Evolutionary conservation across 2,329 filamentous ascomycete genomes (phyloP).

Genomic region (Emergomyces orientalis): DNA sequence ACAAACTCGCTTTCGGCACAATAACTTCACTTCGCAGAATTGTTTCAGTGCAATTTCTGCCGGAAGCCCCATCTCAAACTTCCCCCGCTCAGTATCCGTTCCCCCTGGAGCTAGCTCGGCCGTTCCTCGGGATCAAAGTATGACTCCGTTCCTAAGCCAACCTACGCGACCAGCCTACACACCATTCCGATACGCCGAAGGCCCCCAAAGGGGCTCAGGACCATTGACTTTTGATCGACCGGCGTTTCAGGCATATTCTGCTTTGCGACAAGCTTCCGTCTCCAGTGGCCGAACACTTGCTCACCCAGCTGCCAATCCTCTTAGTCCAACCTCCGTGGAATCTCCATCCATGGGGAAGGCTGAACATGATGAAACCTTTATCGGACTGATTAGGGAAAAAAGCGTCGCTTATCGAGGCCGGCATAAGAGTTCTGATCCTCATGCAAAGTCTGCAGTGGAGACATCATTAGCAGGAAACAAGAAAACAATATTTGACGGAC

Average conservation of each 20-base stretch:
- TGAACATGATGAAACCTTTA: slow-evolving; percentile 38
- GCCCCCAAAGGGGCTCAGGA: slow-evolving; percentile 34
- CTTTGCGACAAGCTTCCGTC: slow-evolving; percentile 36
- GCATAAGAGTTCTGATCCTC: slow-evolving; percentile 20
- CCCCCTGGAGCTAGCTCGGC: slow-evolving; percentile 17
- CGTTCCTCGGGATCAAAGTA: slow-evolving; percentile 11
- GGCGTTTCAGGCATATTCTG: slow-evolving; percentile 41
- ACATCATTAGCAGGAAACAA: slow-evolving; percentile 25
- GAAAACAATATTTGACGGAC: slow-evolving; percentile 23
- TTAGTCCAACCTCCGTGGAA: slow-evolving; percentile 14
- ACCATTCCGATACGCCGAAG: slow-evolving; percentile 38
- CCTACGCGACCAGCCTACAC: slow-evolving; percentile 36
- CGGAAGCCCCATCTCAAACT: slow-evolving; percentile 4
- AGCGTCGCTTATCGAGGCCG: slow-evolving; percentile 33
- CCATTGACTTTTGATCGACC: slow-evolving; percentile 32
- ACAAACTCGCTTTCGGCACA: slow-evolving; percentile 3
- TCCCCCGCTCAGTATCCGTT: slow-evolving; percentile 15
- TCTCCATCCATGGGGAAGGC: slow-evolving; percentile 18
- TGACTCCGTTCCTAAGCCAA: slow-evolving; percentile 16
- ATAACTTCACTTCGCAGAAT: background rate
- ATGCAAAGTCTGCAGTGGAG: slow-evolving; percentile 21
- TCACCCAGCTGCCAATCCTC: slow-evolving; percentile 22
- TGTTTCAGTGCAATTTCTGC: background rate
- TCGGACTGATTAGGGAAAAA: slow-evolving; percentile 40
- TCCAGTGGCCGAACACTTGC: slow-evolving; percentile 38